Percentiles rank a stretch among this genome's conserved stretches.
Conservation (phyloP, 352 stramenopile genomes). For the Phytophthora multivora region DNA sequence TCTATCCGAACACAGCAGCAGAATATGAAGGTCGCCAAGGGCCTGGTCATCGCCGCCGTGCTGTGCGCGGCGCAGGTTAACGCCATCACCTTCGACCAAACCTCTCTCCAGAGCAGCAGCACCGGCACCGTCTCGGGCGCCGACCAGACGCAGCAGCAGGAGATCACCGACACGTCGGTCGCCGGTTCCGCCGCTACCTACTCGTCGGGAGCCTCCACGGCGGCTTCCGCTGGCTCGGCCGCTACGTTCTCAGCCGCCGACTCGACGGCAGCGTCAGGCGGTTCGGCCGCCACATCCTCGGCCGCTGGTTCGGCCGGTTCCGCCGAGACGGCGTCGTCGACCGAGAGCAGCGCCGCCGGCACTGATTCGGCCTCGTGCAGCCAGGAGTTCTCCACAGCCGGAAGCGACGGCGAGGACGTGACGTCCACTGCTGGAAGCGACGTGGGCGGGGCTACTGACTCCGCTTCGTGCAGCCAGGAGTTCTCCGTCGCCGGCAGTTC, state of each 20-base stretch:
- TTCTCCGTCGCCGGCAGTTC: slow-evolving; percentile 25
- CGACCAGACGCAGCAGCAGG: slow-evolving; percentile 17
- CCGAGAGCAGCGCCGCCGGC: slow-evolving; percentile 7
- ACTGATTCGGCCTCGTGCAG: slow-evolving; percentile 34
- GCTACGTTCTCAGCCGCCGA: neutral
- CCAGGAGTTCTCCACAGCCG: slow-evolving; percentile 41
- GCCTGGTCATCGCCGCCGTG: slow-evolving; percentile 59
- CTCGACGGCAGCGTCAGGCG: neutral
- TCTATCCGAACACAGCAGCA: neutral
- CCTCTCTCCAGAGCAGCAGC: slow-evolving; percentile 18
- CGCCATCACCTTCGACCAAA: slow-evolving; percentile 52
- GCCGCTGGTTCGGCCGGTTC: neutral
- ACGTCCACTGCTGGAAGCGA: neutral
- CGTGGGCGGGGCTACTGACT: slow-evolving; percentile 2
- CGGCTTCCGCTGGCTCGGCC: slow-evolving; percentile 1
- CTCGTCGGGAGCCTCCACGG: neutral
- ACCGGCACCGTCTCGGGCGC: slow-evolving; percentile 29
- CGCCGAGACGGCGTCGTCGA: neutral
- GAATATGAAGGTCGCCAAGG: slow-evolving; percentile 47
- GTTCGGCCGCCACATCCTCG: neutral
- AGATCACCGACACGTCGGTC: slow-evolving; percentile 2
- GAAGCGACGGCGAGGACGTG: slow-evolving; percentile 17
- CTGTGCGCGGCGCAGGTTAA: slow-evolving; percentile 56
- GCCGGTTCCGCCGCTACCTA: slow-evolving; percentile 9
- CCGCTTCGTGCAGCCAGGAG: slow-evolving; percentile 30